Evolutionary conservation across 768 basidiomycete species (phyloP), one percentile per base, ranked within the genome.

Genomic region (Cyathus striatus): DNA sequence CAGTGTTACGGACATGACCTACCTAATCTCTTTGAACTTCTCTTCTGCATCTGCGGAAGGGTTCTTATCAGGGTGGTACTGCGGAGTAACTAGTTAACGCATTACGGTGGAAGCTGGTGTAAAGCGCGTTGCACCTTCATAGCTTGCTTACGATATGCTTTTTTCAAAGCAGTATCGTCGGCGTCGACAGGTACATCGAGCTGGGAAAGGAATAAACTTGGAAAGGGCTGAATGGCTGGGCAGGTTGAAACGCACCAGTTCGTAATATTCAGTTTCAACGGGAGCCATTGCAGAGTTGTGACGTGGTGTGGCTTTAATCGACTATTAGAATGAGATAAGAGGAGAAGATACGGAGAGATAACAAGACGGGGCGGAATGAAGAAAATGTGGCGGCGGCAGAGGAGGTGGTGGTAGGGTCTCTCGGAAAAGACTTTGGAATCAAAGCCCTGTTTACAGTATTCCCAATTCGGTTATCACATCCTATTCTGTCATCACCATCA

Each of bases 61-160:
- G 56, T 97, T 97, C 76, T 95, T 96, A 66, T 96, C 94, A 4
- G 93, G 94, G 59, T 96, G 93, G 59, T 84, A 95, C 88, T 93
- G 35, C 38, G 17, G 21, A 43, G 22, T 43, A 18, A 18, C 35
- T 9, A 14, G 13, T 35, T 30, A 42, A 40, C 22, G 38, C 36
- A 44, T 13, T 2, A 14, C 24, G 22, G 43, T 30, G 43, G 22
- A 21, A 2, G 10, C 3, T 21, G 34, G 27, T 23, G 38, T 22
- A 20, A 23, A 50, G 14, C 6, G 26, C 23, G 43, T 65, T 73
- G 48, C 44, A 88, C 92, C 76, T 87, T 87, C 76, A 97, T 94
- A 17, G 95, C 93, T 54, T 87, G 83, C 62, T 86, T 95, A 50
- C 95, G 72, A 63, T 97, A 97, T 1, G 89, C 94, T 65, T 93